Conservation (phyloP, 345 rosid genomes). For the Salix brachista region DNA sequence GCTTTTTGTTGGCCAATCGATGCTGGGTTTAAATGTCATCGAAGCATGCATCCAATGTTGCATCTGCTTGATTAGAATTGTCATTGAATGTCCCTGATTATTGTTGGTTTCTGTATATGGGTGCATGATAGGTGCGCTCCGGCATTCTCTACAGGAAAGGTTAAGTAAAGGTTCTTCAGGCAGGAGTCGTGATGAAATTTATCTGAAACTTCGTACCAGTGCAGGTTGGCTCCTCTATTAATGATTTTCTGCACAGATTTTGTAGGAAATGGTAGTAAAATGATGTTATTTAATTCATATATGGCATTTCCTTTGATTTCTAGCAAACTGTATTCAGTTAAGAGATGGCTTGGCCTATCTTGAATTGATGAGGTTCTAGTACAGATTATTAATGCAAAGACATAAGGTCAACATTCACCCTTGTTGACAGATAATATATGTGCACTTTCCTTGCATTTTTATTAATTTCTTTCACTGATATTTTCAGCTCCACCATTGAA, state of each 20-base stretch:
- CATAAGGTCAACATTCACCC: neutral
- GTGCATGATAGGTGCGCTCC: slow-evolving; percentile 62
- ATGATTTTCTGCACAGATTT: neutral
- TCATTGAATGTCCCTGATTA: slow-evolving; percentile 8
- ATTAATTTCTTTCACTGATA: neutral
- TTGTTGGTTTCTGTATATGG: slow-evolving; percentile 20
- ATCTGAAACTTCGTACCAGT: slow-evolving; percentile 81
- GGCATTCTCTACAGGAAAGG: slow-evolving; percentile 85
- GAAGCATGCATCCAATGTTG: neutral
- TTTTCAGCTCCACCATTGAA: slow-evolving; percentile 89
- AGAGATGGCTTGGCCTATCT: neutral
- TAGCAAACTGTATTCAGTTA: neutral
- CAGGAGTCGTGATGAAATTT: slow-evolving; percentile 82
- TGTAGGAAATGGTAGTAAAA: neutral
- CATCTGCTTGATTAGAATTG: neutral
- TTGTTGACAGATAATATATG: too few relatives aligned
- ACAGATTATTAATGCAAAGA: neutral
- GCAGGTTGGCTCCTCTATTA: slow-evolving; percentile 47
- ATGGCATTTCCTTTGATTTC: neutral
- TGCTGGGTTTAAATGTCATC: slow-evolving; percentile 2
- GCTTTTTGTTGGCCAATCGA: neutral
- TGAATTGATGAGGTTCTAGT: neutral
- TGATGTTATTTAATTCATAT: neutral
- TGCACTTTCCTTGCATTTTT: neutral
- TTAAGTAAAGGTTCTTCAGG: slow-evolving; percentile 87